Base-by-base conservation (phyloP, 2,329 filamentous ascomycete genomes). In the Decorospora gaudefroyi region DNA sequence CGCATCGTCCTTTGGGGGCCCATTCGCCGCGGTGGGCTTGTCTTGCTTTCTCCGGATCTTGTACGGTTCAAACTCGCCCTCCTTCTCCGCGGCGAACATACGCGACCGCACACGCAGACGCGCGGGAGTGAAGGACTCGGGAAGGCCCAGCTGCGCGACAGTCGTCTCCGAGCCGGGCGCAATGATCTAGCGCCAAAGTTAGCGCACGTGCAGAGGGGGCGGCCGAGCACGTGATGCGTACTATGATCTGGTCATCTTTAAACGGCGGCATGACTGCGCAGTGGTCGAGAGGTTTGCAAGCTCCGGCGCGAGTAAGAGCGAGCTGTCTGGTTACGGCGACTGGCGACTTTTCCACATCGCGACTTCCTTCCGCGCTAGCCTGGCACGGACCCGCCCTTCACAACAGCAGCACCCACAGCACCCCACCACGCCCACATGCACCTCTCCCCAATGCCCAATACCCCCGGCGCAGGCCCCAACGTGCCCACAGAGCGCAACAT, bases 71-170 rank as follows among this genome's bases (percentile, higher is more conserved):
- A 83, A 90, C 65, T 87, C 84, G 46, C 89, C 88, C 40, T 81
- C 79, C 65, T 95, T 90, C 57, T 85, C 83, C 39, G 78, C 83
- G 1, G 80, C 79, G 61, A 97, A 99, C 90, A 99, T 96, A 75
- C 93, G 87, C 72, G 92, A 96, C 21, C 88, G 84, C 57, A 97
- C 82, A 57, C 90, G 88, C 69, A 88, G 82, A 51, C 85, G 81
- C n/a, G 93, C 90, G 29, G 90, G 91, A 23, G 91, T 95, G 70
- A 97, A 86, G n/a, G 83, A 85, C 76, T 96, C 91, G 60, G 84
- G 85, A 60, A 93, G 86, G 37, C 91, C 91, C 27, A 96, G 81
- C 79, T 96, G 90, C 57, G 90, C 91, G 75, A 95, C 83, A 46
- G 90, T 96, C 55, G 86, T 92, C 73, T 87, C 85, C 69, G 90